Evolutionary conservation across 306 rosid genomes (phyloP).

Genomic region (Canavalia ensiformis): DNA sequence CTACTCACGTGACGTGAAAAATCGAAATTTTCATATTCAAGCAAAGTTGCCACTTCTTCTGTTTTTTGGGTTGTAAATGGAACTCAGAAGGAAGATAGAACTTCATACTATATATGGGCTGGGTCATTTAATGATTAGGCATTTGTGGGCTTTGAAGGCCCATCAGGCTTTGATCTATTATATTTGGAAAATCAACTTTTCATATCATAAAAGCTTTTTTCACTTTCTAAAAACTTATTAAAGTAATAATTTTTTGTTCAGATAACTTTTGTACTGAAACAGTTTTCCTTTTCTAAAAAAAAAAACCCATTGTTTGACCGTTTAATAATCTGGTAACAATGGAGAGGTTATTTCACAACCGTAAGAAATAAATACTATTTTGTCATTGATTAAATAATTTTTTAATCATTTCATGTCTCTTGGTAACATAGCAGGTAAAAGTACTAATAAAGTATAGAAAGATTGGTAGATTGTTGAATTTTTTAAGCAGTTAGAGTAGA

Average conservation of each 20-base stretch:
- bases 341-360: background rate
- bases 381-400: background rate
- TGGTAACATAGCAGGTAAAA: background rate
- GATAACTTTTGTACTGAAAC: background rate
- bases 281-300: background rate
- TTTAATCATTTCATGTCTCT: background rate
- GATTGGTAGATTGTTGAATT: too few species aligned
- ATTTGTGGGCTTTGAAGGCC: background rate
- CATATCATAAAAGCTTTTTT: background rate
- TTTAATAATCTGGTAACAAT: background rate
- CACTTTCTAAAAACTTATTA: background rate
- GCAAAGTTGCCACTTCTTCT: constrained; percentile 11
- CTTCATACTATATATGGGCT: constrained; percentile 13
- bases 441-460: too few species aligned
- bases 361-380: background rate
- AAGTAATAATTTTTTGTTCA: background rate
- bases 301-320: too few species aligned
- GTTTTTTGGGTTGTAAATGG: background rate
- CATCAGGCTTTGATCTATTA: background rate
- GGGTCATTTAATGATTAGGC: constrained; percentile 12
- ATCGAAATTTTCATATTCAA: constrained; percentile 40
- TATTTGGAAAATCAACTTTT: background rate
- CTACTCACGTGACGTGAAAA: constrained; percentile 34
- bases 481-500: too few species aligned
- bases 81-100: background rate